A percentile compares a stretch with the other conserved stretches of the same genome.
These are phyloP conservation scores for Limonium bicolor DNA, from an alignment of 148 eudicot genomes.

Conservation along the genomic window DNA sequence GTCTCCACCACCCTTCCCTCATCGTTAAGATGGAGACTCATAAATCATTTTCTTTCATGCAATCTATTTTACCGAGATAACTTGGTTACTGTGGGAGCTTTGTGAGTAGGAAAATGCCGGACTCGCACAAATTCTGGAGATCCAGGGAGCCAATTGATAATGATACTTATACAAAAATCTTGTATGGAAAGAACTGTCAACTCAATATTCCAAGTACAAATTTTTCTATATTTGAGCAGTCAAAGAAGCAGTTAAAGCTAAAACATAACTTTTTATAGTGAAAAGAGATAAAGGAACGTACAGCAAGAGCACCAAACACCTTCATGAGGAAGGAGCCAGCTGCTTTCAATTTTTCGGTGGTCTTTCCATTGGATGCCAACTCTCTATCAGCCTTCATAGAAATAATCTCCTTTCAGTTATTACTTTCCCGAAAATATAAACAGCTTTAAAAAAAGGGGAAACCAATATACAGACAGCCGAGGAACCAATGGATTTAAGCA, in stretches of 20 bases:
- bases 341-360: slow-evolving; percentile 84
- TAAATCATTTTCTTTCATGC: no score
- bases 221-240: background rate
- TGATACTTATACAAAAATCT: no score
- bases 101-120: no score
- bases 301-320: slow-evolving; percentile 92
- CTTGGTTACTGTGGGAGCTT: no score
- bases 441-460: no score
- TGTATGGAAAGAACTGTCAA: no score
- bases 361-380: slow-evolving; percentile 75
- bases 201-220: background rate
- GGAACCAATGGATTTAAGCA: background rate
- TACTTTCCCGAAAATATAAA: background rate
- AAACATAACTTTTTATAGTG: background rate
- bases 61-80: no score
- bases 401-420: background rate
- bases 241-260: background rate
- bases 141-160: no score
- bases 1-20: no score
- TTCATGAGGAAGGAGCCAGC: slow-evolving; percentile 99
- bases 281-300: slow-evolving; percentile 18
- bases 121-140: no score
- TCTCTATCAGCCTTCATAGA: slow-evolving; percentile 80
- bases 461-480: background rate
- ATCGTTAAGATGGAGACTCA: no score